Percentiles rank a stretch among this genome's conserved stretches.
Evolutionary conservation across 257 asterid genomes (phyloP).

Genomic region (Paulownia fortunei): DNA sequence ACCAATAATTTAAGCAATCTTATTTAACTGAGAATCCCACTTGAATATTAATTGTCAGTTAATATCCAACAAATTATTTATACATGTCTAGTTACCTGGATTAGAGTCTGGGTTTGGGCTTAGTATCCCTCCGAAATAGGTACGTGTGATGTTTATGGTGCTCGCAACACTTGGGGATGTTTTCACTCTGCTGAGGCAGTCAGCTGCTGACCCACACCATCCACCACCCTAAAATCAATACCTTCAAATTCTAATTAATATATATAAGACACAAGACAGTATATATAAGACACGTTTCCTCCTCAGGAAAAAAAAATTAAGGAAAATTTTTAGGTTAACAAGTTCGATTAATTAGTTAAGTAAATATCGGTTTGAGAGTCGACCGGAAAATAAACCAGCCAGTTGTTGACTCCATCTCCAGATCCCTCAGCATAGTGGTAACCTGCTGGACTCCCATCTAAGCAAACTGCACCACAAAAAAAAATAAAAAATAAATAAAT

Average conservation of each 20-base stretch:
- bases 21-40: too few species aligned
- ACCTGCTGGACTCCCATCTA: slow-evolving; percentile 36
- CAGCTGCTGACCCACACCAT: slow-evolving; percentile 25
- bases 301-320: neutral
- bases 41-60: too few species aligned
- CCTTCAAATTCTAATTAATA: neutral
- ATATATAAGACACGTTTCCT: too few species aligned
- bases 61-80: neutral
- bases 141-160: neutral
- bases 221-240: slow-evolving; percentile 39
- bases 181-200: neutral
- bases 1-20: too few species aligned
- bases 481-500: too few species aligned
- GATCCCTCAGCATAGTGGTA: slow-evolving; percentile 20
- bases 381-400: slow-evolving; percentile 15
- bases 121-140: slow-evolving; percentile 13
- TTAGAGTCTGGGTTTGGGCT: neutral
- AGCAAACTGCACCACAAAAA: slow-evolving; percentile 9
- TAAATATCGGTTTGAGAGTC: neutral
- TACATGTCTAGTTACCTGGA: slow-evolving; percentile 43
- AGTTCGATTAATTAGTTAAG: neutral
- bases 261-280: too few species aligned
- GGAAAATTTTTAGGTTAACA: neutral
- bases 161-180: neutral
- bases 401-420: slow-evolving; percentile 2